Base-by-base conservation (phyloP, 176 grass and related monocot species). In the Areca catechu region DNA sequence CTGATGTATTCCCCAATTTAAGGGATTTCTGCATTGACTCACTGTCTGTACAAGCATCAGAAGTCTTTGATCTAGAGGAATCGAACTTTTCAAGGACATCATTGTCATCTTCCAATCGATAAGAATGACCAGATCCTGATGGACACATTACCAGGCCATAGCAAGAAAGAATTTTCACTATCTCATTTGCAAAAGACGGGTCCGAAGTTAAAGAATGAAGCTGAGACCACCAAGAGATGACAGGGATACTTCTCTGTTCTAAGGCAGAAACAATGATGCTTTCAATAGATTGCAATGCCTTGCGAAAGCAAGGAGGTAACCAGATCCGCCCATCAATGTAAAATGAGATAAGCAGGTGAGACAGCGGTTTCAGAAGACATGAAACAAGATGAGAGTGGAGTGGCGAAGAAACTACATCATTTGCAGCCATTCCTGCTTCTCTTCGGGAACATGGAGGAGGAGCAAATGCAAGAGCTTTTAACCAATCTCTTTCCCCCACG, bases 361-460 rank as follows among this genome's bases (percentile, higher is more conserved):
- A 62, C 69, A 97, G 75, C 28, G 86, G 83, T 65, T 85, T 91
- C 65, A 88, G 71, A 73, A 91, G 82, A 73, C 80, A 77, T 66
- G 87, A 72, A 25, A 88, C 49, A 58, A 97, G 72, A 88, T 74
- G 71, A 25, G 86, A 77, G 24, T 75, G 80, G 50, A 97, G 81
- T 79, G 92, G 86, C 53, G 68, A 76, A 54, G 83, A 72, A 56
- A 85, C 77, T 58, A 97, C 54, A 75, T 97, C 81, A 75, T 71
- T 91, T 69, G 80, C 78, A 62, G 80, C 80, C 63, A 82, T 76
- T 58, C 93, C 93, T 59, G 93, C 83, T 81, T 87, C 86, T 77
- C 93, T 85, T 64, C 77, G 77, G 50, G 93, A 90, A 79, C 93
- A 97, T 54, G 93, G 93, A 72, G 86, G 86, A 25, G 93, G 93